Evolutionary conservation across 305 asterid species (phyloP).

Genomic region (Fraxinus platypoda): DNA sequence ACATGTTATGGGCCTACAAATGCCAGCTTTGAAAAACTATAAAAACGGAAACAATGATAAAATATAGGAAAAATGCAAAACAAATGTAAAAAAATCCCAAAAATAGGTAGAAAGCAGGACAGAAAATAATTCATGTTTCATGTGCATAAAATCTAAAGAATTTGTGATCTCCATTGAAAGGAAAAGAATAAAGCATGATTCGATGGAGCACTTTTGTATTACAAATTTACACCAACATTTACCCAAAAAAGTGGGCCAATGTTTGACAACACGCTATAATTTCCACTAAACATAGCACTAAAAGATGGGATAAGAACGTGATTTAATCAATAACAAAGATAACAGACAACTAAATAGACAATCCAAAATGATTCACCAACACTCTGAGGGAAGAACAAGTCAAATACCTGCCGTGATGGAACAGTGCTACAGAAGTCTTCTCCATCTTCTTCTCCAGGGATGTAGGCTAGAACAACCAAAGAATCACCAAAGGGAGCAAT

Average conservation of each 20-base stretch:
- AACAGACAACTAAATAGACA: conserved; percentile 7
- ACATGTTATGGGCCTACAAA: conserved; percentile 1
- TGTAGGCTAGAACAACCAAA: conserved; percentile 89
- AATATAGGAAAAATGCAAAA: background rate
- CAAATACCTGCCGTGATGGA: conserved; percentile 87
- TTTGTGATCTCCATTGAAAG: background rate
- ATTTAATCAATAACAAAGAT: background rate
- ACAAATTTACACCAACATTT: conserved; percentile 2
- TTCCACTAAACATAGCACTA: background rate
- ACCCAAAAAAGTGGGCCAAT: conserved; percentile 6
- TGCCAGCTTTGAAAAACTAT: background rate
- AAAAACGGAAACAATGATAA: background rate
- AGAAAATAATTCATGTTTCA: background rate
- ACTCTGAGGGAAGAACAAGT: conserved; percentile 16
- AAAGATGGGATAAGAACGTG: conserved; percentile 1
- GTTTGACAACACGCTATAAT: conserved; percentile 3
- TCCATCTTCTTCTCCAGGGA: conserved; percentile 83
- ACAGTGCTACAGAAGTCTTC: conserved; percentile 70
- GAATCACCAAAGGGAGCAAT: conserved; percentile 96
- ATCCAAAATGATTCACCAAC: conserved; percentile 6
- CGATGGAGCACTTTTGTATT: background rate
- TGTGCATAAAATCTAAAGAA: conserved; percentile 10
- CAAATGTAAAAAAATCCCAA: background rate
- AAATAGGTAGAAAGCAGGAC: conserved; percentile 6
- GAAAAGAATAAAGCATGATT: conserved; percentile 5